Conservation (phyloP, 2,329 filamentous ascomycete species). For the Rhynchosporium graminicola region DNA sequence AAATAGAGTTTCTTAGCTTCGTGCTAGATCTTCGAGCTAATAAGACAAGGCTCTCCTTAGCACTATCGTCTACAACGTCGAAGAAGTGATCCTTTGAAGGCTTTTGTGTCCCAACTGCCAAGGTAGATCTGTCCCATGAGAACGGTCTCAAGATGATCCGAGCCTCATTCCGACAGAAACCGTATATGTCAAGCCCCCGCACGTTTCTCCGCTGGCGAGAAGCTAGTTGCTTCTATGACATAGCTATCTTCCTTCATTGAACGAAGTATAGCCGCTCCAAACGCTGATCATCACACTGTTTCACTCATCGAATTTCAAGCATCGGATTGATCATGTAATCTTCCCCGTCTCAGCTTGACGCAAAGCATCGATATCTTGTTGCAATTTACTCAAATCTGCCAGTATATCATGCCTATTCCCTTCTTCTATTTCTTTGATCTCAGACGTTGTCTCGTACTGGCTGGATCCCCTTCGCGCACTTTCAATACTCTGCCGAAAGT, state of each 20-base stretch:
- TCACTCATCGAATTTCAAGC: neutral
- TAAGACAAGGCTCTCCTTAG: neutral
- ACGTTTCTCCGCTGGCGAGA: neutral
- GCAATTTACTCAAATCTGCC: constrained; percentile 70
- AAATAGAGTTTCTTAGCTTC: neutral
- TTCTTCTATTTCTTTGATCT: constrained; percentile 17
- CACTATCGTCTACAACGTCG: constrained; percentile 5
- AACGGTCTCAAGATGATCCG: neutral
- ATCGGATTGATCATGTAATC: constrained; percentile 27
- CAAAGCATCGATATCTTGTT: constrained; percentile 73
- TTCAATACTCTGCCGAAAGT: constrained; percentile 32
- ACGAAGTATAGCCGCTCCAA: neutral
- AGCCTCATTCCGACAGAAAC: neutral
- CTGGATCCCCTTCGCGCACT: constrained; percentile 27
- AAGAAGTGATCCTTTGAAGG: constrained; percentile 8
- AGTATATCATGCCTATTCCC: constrained; percentile 58
- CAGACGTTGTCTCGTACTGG: neutral
- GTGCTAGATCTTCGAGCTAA: neutral
- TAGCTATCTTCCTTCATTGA: neutral
- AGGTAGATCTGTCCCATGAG: neutral
- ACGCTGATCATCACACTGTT: neutral
- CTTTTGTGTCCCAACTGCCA: neutral
- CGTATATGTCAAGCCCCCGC: constrained; percentile 5
- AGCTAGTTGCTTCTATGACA: neutral
- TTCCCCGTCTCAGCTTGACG: constrained; percentile 43